Evolutionary conservation across 2,329 filamentous ascomycete genomes (phyloP).

Genomic region (Aureobasidium sp.): DNA sequence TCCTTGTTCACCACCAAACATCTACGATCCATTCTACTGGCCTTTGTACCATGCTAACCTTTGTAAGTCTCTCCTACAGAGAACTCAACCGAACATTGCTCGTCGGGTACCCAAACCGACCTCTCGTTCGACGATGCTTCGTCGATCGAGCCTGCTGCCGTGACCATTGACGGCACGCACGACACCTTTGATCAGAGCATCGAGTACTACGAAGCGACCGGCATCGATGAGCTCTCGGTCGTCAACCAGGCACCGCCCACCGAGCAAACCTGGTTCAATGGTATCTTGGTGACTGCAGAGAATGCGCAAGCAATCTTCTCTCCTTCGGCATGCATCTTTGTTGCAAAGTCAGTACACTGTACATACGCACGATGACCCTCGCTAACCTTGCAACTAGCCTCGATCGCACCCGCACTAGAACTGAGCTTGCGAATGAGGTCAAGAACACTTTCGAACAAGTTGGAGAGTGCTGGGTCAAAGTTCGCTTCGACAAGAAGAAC

Average conservation of each 20-base stretch:
- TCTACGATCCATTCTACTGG: not conserved
- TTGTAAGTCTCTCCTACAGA: not conserved
- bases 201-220: not conserved
- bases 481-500: conserved; percentile 49
- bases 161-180: not conserved
- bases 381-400: conserved; percentile 36
- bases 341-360: conserved; percentile 52
- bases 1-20: not conserved
- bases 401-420: conserved; percentile 44
- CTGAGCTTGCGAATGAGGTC: conserved; percentile 46
- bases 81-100: not conserved
- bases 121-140: not conserved
- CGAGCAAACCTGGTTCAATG: not conserved
- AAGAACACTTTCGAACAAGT: conserved; percentile 47
- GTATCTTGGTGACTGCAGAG: conserved; percentile 7
- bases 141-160: not conserved
- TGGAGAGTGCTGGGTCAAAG: conserved; percentile 56
- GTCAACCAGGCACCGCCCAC: not conserved
- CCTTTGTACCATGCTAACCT: not conserved
- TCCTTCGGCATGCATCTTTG: conserved; percentile 54
- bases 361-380: not conserved
- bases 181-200: not conserved
- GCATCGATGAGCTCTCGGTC: not conserved
- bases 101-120: not conserved
- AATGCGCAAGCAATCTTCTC: conserved; percentile 49